Percentiles rank a stretch among this genome's conserved stretches.
Evolutionary conservation across 495 filamentous ascomycete species (phyloP).

Genomic region (Lentithecium fluviatile): DNA sequence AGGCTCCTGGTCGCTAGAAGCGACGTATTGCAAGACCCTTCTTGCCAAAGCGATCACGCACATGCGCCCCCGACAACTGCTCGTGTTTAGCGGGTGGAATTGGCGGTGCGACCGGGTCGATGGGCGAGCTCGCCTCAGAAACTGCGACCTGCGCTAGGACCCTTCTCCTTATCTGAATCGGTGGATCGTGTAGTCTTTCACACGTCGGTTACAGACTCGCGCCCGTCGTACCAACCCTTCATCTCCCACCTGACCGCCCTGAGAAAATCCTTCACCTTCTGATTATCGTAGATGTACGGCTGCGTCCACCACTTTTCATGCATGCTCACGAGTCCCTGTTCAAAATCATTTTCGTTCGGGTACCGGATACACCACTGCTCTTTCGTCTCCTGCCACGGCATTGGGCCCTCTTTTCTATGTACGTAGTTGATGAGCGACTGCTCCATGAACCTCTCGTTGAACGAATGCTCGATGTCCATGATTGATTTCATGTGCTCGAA

Average conservation of each 20-base stretch:
- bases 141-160: too few relatives aligned
- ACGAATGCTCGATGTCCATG: conserved; percentile 24
- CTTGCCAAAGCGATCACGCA: too few relatives aligned
- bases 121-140: too few relatives aligned
- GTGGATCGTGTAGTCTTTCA: too few relatives aligned
- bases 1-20: too few relatives aligned
- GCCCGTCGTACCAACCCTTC: conserved; percentile 26
- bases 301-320: conserved; percentile 37
- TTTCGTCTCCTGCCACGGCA: conserved; percentile 24
- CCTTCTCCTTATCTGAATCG: too few relatives aligned
- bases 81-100: too few relatives aligned
- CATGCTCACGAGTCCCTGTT: conserved; percentile 28
- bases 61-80: too few relatives aligned
- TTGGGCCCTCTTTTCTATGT: conserved; percentile 6
- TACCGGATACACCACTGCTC: conserved; percentile 23
- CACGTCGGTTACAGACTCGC: too few relatives aligned
- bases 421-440: conserved; percentile 35
- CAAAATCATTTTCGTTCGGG: conserved; percentile 25
- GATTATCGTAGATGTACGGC: conserved; percentile 9
- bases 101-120: too few relatives aligned
- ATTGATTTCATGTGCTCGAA: conserved; percentile 31
- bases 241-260: conserved; percentile 19
- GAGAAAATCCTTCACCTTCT: conserved; percentile 15
- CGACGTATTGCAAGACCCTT: too few relatives aligned
- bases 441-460: conserved; percentile 28